Evolutionary conservation across 805 yeast species (phyloP), one percentile per base, ranked within the genome.

Genomic region (Metschnikowia vanudenii): DNA sequence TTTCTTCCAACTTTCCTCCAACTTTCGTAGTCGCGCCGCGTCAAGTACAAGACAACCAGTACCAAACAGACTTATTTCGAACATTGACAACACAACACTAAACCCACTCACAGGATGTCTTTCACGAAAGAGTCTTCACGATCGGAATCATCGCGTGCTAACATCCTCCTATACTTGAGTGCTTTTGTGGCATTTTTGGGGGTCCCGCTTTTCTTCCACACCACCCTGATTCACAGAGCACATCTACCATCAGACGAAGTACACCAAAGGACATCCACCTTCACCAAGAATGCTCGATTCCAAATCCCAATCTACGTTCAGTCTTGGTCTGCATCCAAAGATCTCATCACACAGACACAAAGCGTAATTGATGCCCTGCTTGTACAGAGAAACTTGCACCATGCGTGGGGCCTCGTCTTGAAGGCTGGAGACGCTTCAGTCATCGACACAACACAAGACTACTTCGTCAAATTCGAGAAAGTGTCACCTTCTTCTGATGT

Each of bases 211-310:
- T 85, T 85, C 81, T 56, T 67, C 30, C 48, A 56, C 20, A 83
- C 92, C 16, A 83, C 92, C 3, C 65, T 80, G 2, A 78, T 84
- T 16, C 75, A 81, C 55, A 68, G 90, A 44, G 86, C 88, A 2
- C 73, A 74, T 32, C 68, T 86, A 32, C 88, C 88, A 13, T 57
- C 68, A 11, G 65, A 63, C 1, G 67, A 68, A 36, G 71, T 84
- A 39, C 59, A 67, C 53, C 47, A 51, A 16, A 47, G 47, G 31
- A 56, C 64, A 54, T 61, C 67, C 44, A 19, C 51, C 39, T 43
- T 59, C 47, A 42, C 57, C 14, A 44, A 59, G 22, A 18, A 35
- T n/a, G 43, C 70, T 28, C 42, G 57, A 16, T 60, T 67, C 50
- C 57, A 63, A 17, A 63, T 79, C 11, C 82, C 83, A 0, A 65